phyloP scores from a whole-genome alignment of 2,329 filamentous ascomycete species.

The Phaeosphaeriaceae sp. region DNA sequence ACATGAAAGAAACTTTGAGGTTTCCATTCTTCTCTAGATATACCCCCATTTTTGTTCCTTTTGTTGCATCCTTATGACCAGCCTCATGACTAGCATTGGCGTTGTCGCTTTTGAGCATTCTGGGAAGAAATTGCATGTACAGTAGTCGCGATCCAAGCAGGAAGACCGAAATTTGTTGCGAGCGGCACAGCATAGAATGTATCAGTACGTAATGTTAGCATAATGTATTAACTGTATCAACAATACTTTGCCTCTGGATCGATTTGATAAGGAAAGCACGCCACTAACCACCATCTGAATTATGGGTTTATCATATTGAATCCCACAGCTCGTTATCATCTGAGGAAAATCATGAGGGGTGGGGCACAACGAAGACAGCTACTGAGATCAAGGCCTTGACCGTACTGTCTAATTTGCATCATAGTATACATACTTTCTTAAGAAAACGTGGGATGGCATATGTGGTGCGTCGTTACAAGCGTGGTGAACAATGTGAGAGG shows the following conservation, averaged over 20 bases:
- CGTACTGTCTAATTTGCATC: no score
- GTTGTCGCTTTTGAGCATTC: neutral
- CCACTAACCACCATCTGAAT: no score
- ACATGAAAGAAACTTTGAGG: constrained; percentile 25
- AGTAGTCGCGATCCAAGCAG: neutral
- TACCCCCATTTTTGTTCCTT: neutral
- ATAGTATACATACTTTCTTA: no score
- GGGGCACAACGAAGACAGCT: no score
- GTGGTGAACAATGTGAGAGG: no score
- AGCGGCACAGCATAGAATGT: neutral
- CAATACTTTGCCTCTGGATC: neutral
- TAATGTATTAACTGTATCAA: constrained; percentile 5
- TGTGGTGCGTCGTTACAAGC: no score
- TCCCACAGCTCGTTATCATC: no score
- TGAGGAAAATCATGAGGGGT: no score
- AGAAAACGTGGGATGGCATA: no score
- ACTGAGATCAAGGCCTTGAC: no score
- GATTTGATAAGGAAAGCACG: no score
- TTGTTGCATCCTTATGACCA: neutral
- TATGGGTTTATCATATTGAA: no score
- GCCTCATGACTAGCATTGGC: neutral
- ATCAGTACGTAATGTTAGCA: constrained; percentile 16
- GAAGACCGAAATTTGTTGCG: neutral
- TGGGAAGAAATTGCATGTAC: neutral
- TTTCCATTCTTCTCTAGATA: neutral